Percentiles rank a stretch among this genome's conserved stretches.
phyloP scores from a whole-genome alignment of 164 flowering plant genomes.

The Warburgia ugandensis region DNA sequence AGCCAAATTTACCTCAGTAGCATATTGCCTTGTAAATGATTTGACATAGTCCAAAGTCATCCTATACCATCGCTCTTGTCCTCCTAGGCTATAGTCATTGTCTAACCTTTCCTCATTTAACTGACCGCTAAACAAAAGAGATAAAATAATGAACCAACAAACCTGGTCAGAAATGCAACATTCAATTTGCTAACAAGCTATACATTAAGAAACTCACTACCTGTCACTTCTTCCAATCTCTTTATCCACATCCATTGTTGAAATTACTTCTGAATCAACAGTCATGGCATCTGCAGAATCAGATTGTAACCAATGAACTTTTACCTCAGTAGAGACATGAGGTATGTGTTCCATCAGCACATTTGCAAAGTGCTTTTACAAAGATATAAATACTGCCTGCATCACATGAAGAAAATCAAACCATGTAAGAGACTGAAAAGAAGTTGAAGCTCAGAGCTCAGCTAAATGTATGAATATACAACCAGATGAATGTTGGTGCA shows the following conservation, averaged over 20 bases:
- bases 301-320: slow-evolving; percentile 31
- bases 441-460: too few relatives aligned
- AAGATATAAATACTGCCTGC: slow-evolving; percentile 66
- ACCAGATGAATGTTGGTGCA: too few relatives aligned
- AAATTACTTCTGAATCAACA: slow-evolving; percentile 55
- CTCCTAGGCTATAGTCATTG: slow-evolving; percentile 44
- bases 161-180: not conserved
- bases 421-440: too few relatives aligned
- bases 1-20: slow-evolving; percentile 63
- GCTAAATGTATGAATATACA: too few relatives aligned
- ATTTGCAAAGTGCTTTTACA: slow-evolving; percentile 62
- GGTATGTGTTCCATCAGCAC: slow-evolving; percentile 74
- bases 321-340: slow-evolving; percentile 36
- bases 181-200: not conserved
- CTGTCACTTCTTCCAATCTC: slow-evolving; percentile 43
- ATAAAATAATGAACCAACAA: not conserved
- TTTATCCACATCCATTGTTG: slow-evolving; percentile 69
- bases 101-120: slow-evolving; percentile 35
- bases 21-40: slow-evolving; percentile 86
- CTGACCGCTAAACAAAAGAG: slow-evolving; percentile 29
- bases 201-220: slow-evolving; percentile 28
- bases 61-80: slow-evolving; percentile 84
- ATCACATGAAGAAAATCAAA: not conserved
- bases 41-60: slow-evolving; percentile 83
- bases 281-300: slow-evolving; percentile 46